phyloP scores from a whole-genome alignment of 2,329 filamentous ascomycete species.

The Fusarium zealandicum region DNA sequence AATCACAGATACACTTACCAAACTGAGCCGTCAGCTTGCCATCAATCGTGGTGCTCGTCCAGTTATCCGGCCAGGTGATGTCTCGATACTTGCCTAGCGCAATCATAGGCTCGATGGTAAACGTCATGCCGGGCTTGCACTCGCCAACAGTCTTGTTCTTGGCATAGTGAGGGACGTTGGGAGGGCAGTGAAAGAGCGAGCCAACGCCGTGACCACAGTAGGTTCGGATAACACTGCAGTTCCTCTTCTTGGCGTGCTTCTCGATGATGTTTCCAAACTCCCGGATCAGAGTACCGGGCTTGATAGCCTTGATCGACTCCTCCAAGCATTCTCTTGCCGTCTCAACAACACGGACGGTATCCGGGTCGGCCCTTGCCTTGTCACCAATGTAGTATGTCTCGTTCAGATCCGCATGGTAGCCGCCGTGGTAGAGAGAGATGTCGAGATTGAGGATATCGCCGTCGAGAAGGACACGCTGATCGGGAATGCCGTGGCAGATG shows the following conservation, averaged over 20 bases:
- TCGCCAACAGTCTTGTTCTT: slow-evolving; percentile 98
- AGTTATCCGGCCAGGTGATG: slow-evolving; percentile 97
- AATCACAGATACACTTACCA: slow-evolving; percentile 59
- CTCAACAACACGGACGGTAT: slow-evolving; percentile 90
- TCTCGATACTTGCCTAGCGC: slow-evolving; percentile 89
- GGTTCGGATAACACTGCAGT: slow-evolving; percentile 91
- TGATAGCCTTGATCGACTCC: slow-evolving; percentile 89
- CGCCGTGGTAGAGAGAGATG: slow-evolving; percentile 90
- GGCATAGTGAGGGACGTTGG: slow-evolving; percentile 95
- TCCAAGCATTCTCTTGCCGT: slow-evolving; percentile 87
- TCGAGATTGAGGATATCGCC: slow-evolving; percentile 98
- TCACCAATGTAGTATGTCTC: slow-evolving; percentile 99
- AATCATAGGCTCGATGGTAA: slow-evolving; percentile 99
- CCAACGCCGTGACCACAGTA: slow-evolving; percentile 98
- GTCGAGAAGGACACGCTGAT: slow-evolving; percentile 84
- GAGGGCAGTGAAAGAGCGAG: slow-evolving; percentile 88
- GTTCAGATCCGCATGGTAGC: slow-evolving; percentile 96
- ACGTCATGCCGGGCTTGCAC: slow-evolving; percentile 96
- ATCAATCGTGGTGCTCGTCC: slow-evolving; percentile 94
- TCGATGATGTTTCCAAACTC: slow-evolving; percentile 96
- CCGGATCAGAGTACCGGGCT: slow-evolving; percentile 90
- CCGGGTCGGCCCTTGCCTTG: slow-evolving; percentile 81
- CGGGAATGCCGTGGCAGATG: slow-evolving; percentile 98
- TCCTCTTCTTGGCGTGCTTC: slow-evolving; percentile 84
- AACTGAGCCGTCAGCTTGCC: slow-evolving; percentile 93